Evolutionary conservation across 768 basidiomycete species (phyloP), one percentile per base, ranked within the genome.

Genomic region (Hydnomerulius pinastri): DNA sequence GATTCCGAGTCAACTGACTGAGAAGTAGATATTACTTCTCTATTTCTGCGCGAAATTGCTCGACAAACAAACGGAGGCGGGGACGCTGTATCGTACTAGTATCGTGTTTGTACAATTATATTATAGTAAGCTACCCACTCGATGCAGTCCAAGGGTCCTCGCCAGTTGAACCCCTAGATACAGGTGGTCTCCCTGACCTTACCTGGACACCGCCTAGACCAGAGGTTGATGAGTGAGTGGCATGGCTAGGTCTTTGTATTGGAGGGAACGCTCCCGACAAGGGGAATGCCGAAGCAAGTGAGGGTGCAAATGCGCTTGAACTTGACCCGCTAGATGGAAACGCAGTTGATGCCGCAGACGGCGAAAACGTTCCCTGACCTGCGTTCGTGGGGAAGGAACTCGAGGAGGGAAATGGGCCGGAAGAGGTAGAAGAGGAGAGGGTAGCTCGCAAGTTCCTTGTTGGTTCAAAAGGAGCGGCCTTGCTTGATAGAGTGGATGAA

Each of bases 381-480:
- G 33, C 10, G 17, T 41, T 51, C 49, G 48, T 50, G 15, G 62
- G 46, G 24, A 55, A 39, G 18, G 48, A 20, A 6, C 57, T 50
- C 7, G 47, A 30, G 0, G 64, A 50, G 36, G 55, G 37, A 39
- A 61, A 52, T 7, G 28, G n/a, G 0, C 53, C 52, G 10, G 67
- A 52, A 3, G 62, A 23, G 10, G 41, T 25, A 1, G 68, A 44
- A 5, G 58, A 55, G 4, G 66, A 57, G 25, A 63, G 55, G 20
- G 66, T 63, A 9, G 54, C 38, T 17, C 63, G 57, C 32, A 68
- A 42, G 21, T 48, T 57, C n/a, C 63, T 64, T 2, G 64, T 70
- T 2, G 80, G 81, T 57, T 83, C 81, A 46, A 83, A 83, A 13
- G 80, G 76, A 4, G 75, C 71, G 2, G 81, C 82, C 32, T 73